Evolutionary conservation across 2,329 filamentous ascomycete genomes (phyloP).

Genomic region (Trichoderma cornu-damae): DNA sequence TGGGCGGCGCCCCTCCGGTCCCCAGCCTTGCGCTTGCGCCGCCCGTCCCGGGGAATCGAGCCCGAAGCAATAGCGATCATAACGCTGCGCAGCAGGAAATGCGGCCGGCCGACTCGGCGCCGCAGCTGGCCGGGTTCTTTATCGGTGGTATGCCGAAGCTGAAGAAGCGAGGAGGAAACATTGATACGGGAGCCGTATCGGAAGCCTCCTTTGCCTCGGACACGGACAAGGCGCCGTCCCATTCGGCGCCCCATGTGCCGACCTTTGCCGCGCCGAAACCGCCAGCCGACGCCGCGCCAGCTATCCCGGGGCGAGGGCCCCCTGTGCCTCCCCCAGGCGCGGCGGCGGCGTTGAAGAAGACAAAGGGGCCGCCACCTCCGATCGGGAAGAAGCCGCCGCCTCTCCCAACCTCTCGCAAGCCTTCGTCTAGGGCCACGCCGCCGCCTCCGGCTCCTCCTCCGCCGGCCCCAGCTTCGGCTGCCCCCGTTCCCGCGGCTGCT

Average conservation of each 20-base stretch:
- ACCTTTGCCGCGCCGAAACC: slow-evolving; percentile 52
- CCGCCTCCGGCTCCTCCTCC: slow-evolving; percentile 32
- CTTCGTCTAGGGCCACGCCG: slow-evolving; percentile 38
- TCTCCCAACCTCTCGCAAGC: slow-evolving; percentile 56
- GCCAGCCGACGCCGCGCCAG: slow-evolving; percentile 48
- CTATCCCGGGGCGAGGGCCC: slow-evolving; percentile 45
- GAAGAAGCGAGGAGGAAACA: slow-evolving; percentile 75
- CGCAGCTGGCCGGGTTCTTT: slow-evolving; percentile 83
- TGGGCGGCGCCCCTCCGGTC: slow-evolving; percentile 74
- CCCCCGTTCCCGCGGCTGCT: slow-evolving; percentile 42
- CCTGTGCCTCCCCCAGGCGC: slow-evolving; percentile 42
- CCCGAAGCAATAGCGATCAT: slow-evolving; percentile 79
- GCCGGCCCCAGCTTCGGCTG: slow-evolving; percentile 41
- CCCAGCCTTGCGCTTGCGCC: slow-evolving; percentile 56
- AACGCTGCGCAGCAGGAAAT: slow-evolving; percentile 43
- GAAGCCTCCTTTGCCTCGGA: slow-evolving; percentile 76
- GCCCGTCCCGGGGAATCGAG: slow-evolving; percentile 61
- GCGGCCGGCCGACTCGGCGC: slow-evolving; percentile 53
- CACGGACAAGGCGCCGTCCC: slow-evolving; percentile 44
- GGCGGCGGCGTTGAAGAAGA: slow-evolving; percentile 51
- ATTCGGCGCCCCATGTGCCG: slow-evolving; percentile 43
- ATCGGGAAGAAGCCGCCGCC: slow-evolving; percentile 71
- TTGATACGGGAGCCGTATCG: slow-evolving; percentile 58
- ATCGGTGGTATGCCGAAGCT: slow-evolving; percentile 94
- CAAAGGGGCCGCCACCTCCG: slow-evolving; percentile 62